Base-by-base conservation (phyloP, 139 green algal species). In the Picochlorum sp. region DNA sequence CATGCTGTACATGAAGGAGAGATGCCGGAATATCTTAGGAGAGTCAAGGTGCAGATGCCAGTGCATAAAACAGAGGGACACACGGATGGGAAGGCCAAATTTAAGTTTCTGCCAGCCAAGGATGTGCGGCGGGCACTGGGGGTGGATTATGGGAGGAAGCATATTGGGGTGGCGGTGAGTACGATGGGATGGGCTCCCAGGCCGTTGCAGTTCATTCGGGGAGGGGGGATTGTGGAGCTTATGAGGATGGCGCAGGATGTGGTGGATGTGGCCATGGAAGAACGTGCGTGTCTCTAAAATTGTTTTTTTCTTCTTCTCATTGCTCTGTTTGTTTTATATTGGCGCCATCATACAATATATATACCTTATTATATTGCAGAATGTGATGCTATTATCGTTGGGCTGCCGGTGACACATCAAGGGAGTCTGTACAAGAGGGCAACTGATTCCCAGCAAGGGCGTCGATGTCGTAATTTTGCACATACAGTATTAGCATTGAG, bases 361-460 rank as follows among this genome's bases (percentile, higher is more conserved):
- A 10, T 52, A 24, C 23, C 23, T 24, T 24, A 24, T 24, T 24
- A 3, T 30, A 23, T 56, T 23, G 47, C 52, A 60, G 64, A 28
- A 21, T 77, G 71, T 44, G 56, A 77, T 20, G 71, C 45, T 9
- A 59, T 77, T 4, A 65, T 77, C 9, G 58, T 77, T 28, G 71
- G 71, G 2, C 57, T 77, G 18, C 71, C 71, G 3, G 71, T 77
- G 45, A 77, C 71, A 6, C 9, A 16, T 11, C 1, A 26, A 1
- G 71, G 71, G 23, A 32, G 13, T 37, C 56, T 77, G 32, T 45
- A 44, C 4, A 28, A 20, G 10, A 56, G 58, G 6, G 18, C 34
- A 28, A 69, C 64, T 6, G 71, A 77, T 49, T 77, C 71, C n/a
- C 71, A 77, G 49, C 71, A 77, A 58, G 71, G 71, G 6, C 64